Percentiles rank a stretch among this genome's conserved stretches.
Evolutionary conservation across 257 asterid genomes (phyloP).

Genomic region (Jacaranda mimosifolia): DNA sequence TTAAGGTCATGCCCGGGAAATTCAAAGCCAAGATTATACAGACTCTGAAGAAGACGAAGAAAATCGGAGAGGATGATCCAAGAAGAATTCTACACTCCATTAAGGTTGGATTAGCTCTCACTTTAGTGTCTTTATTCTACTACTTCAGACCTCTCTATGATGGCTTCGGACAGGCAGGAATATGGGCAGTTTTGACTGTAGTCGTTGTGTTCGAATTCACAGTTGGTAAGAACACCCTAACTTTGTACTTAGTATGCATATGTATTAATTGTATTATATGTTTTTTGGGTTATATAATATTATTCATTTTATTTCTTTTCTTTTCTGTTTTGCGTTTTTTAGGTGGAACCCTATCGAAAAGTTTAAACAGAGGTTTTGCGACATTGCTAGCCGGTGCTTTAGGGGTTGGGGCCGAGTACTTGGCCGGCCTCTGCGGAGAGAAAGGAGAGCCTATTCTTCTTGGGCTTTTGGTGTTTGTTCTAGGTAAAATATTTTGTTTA

Average conservation of each 20-base stretch:
- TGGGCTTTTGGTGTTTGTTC: slow-evolving; percentile 57
- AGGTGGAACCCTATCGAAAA: slow-evolving; percentile 74
- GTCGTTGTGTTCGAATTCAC: slow-evolving; percentile 71
- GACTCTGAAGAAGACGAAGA: slow-evolving; percentile 28
- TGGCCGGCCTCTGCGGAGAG: slow-evolving; percentile 60
- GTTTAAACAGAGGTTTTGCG: slow-evolving; percentile 70
- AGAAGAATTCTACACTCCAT: slow-evolving; percentile 58
- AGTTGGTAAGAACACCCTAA: slow-evolving; percentile 45
- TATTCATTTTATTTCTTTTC: not conserved
- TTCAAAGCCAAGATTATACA: slow-evolving; percentile 31
- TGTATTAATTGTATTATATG: too few species aligned
- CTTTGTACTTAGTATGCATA: too few species aligned
- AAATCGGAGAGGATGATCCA: slow-evolving; percentile 67
- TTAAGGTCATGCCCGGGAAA: slow-evolving; percentile 29
- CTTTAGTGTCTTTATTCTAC: slow-evolving; percentile 63
- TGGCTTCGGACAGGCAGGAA: slow-evolving; percentile 66
- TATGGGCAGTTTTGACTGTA: slow-evolving; percentile 77
- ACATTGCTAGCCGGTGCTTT: slow-evolving; percentile 63
- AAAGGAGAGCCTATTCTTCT: slow-evolving; percentile 70
- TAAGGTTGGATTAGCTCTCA: slow-evolving; percentile 69
- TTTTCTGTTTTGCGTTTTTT: not conserved
- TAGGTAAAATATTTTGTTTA: slow-evolving; percentile 47
- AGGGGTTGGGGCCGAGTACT: slow-evolving; percentile 72
- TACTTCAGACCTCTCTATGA: slow-evolving; percentile 61
- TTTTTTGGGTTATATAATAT: not conserved